Evolutionary conservation across 352 stramenopile genomes (phyloP).

Genomic region (Lagenidium giganteum): DNA sequence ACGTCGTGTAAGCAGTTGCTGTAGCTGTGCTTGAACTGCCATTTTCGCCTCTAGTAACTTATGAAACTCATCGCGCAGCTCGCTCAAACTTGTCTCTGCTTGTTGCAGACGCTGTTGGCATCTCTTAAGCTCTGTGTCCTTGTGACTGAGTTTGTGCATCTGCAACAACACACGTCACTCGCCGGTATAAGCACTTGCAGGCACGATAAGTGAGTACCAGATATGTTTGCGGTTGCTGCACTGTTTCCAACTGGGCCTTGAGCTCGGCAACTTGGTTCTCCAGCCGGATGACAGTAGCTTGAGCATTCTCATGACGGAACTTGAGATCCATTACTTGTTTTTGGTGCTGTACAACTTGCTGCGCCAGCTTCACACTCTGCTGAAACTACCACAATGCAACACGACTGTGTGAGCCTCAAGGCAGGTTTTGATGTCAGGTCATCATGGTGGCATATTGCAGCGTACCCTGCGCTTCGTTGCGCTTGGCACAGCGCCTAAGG

Average conservation of each 20-base stretch:
- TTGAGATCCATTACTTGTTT: slow-evolving; percentile 37
- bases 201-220: too few relatives aligned
- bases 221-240: slow-evolving; percentile 73
- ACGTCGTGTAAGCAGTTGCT: slow-evolving; percentile 53
- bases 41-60: slow-evolving; percentile 30
- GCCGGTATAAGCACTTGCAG: not conserved
- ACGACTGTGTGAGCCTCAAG: not conserved
- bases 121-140: slow-evolving; percentile 39
- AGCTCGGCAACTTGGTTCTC: slow-evolving; percentile 24
- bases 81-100: slow-evolving; percentile 28
- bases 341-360: slow-evolving; percentile 66
- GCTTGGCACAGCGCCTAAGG: slow-evolving; percentile 61
- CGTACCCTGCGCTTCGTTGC: slow-evolving; percentile 60
- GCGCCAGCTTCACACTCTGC: slow-evolving; percentile 61
- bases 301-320: slow-evolving; percentile 27
- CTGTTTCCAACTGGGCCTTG: slow-evolving; percentile 31
- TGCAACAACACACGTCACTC: slow-evolving; percentile 9
- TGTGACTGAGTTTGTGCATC: slow-evolving; percentile 55
- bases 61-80: slow-evolving; percentile 40
- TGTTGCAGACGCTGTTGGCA: slow-evolving; percentile 17
- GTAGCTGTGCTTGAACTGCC: slow-evolving; percentile 53
- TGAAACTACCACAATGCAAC: slow-evolving; percentile 45
- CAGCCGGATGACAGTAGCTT: slow-evolving; percentile 22
- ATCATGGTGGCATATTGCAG: not conserved
- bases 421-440: not conserved